A percentile compares a stretch with the other conserved stretches of the same genome.
phyloP scores from a whole-genome alignment of 345 rosid genomes.

The Excoecaria cochinchinensis region DNA sequence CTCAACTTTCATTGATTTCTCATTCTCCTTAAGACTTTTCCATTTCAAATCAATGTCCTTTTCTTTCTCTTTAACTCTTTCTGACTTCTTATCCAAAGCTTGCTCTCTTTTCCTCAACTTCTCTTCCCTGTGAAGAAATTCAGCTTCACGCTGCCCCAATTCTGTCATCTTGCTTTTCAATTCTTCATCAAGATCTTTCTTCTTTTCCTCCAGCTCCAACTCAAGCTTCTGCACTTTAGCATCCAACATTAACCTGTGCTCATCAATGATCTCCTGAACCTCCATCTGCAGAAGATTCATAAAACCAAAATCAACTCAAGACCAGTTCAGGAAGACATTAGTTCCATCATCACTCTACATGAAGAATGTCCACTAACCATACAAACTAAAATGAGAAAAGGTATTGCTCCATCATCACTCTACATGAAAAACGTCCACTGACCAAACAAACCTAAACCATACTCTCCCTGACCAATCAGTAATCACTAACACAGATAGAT shows the following conservation, averaged over 20 bases:
- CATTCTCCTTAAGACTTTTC: conserved; percentile 55
- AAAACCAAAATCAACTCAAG: conserved; percentile 1
- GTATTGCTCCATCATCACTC: not conserved
- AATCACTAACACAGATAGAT: not conserved
- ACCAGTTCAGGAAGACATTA: not conserved
- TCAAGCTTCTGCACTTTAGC: conserved; percentile 55
- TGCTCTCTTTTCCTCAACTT: conserved; percentile 56
- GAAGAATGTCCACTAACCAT: not conserved
- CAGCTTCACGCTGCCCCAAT: conserved; percentile 48
- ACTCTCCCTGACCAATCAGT: not conserved
- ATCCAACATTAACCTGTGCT: conserved; percentile 52
- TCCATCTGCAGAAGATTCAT: conserved; percentile 48
- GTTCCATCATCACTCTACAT: not conserved
- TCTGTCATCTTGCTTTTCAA: conserved; percentile 45
- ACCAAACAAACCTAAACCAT: not conserved
- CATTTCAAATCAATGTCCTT: conserved; percentile 59
- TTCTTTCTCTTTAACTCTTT: conserved; percentile 67
- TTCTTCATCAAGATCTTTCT: conserved; percentile 59
- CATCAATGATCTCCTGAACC: conserved; percentile 63
- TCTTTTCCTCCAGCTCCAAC: conserved; percentile 52
- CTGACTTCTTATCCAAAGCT: conserved; percentile 49
- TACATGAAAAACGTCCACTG: not conserved
- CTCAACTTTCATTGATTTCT: conserved; percentile 53
- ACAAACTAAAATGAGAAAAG: not conserved
- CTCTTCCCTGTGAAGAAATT: conserved; percentile 54